phyloP scores from a whole-genome alignment of 2,329 filamentous ascomycete genomes.

The Colletotrichum graminicola region DNA sequence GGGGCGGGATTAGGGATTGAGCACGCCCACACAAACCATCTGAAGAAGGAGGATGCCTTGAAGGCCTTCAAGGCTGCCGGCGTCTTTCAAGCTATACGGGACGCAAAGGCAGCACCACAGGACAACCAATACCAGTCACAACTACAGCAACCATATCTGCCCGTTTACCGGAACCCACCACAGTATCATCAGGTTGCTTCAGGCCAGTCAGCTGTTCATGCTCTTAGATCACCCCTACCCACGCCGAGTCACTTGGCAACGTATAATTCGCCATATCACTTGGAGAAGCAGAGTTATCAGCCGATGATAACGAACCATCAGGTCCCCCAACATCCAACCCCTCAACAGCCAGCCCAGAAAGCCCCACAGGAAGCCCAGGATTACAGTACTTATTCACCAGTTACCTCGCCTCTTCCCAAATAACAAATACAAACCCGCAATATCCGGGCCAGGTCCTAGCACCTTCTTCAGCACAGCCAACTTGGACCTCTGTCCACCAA shows the following conservation, averaged over 20 bases:
- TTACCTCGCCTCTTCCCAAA: neutral
- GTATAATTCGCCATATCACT: neutral
- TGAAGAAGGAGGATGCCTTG: slow-evolving; percentile 51
- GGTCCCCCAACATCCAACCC: neutral
- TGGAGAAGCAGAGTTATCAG: neutral
- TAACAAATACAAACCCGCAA: neutral
- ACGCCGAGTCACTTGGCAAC: neutral
- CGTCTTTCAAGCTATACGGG: slow-evolving; percentile 49
- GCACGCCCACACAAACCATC: slow-evolving; percentile 51
- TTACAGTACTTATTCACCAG: neutral
- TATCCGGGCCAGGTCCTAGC: neutral
- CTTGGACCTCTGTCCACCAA: neutral
- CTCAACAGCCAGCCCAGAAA: neutral
- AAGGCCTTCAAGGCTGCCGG: slow-evolving; percentile 51
- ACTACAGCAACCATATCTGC: slow-evolving; percentile 29
- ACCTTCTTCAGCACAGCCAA: neutral
- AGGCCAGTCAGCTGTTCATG: neutral
- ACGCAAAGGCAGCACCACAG: slow-evolving; percentile 45
- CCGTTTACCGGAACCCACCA: neutral
- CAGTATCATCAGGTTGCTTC: neutral
- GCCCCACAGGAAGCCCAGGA: neutral
- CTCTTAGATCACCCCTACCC: neutral
- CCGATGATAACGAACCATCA: neutral
- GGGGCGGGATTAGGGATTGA: slow-evolving; percentile 52
- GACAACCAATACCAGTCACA: slow-evolving; percentile 37